A percentile compares a stretch with the other conserved stretches of the same genome.
Conservation (phyloP, 495 filamentous ascomycete genomes). For the Annulohypoxylon bovei region DNA sequence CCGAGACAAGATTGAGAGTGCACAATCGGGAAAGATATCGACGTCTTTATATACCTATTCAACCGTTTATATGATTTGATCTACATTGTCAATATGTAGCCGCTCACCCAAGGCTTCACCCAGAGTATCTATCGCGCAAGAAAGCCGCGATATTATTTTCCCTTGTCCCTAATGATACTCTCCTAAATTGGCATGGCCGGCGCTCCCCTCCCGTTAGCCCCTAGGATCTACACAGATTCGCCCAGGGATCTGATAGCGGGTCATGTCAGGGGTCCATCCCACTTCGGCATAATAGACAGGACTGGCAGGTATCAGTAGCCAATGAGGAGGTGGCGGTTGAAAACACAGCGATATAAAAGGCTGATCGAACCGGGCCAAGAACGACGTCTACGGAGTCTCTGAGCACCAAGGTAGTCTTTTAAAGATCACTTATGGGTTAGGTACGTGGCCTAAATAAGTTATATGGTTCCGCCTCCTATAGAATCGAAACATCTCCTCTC, state of each 20-base stretch:
- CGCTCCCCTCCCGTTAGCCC: slow-evolving; percentile 14
- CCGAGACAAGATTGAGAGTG: not conserved
- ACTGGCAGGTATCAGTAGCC: slow-evolving; percentile 33
- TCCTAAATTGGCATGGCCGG: slow-evolving; percentile 38
- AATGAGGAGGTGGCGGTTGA: slow-evolving; percentile 37
- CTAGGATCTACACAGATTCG: slow-evolving; percentile 36
- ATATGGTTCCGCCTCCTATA: not conserved
- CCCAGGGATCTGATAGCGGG: slow-evolving; percentile 33
- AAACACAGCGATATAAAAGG: slow-evolving; percentile 36
- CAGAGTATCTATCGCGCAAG: slow-evolving; percentile 15
- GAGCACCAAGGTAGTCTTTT: not conserved
- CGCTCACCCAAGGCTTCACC: not conserved
- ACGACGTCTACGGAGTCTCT: slow-evolving; percentile 13
- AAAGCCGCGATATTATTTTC: slow-evolving; percentile 20
- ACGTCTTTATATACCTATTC: slow-evolving; percentile 34
- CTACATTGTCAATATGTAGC: slow-evolving; percentile 15
- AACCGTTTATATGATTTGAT: slow-evolving; percentile 15
- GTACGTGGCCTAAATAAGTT: not conserved
- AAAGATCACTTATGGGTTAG: slow-evolving; percentile 20
- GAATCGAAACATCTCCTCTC: not conserved
- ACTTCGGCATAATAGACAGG: slow-evolving; percentile 29
- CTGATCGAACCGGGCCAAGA: slow-evolving; percentile 17
- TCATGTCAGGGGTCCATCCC: slow-evolving; percentile 25
- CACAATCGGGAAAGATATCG: not conserved
- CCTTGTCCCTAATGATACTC: slow-evolving; percentile 32